Percentiles rank a stretch among this genome's conserved stretches.
phyloP scores from a whole-genome alignment of 1,284 basidiomycete species.

The Bondarzewia mesenterica region DNA sequence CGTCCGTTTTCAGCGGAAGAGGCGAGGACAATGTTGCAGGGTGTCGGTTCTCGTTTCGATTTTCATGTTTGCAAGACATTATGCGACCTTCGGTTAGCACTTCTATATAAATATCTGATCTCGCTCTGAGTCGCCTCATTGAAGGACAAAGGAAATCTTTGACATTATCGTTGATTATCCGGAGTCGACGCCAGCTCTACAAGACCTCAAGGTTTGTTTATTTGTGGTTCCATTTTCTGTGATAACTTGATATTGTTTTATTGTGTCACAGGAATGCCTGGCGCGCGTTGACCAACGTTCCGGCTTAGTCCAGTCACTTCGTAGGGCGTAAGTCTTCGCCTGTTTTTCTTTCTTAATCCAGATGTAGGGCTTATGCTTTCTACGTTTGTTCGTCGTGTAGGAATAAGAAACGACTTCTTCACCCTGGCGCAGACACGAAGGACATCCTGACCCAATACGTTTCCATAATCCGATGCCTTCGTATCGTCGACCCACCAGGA shows the following conservation, averaged over 20 bases:
- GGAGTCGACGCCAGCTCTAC: slow-evolving; percentile 78
- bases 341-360: not conserved
- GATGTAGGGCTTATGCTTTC: not conserved
- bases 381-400: slow-evolving; percentile 29
- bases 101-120: not conserved
- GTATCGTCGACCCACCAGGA: slow-evolving; percentile 87
- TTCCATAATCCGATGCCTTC: slow-evolving; percentile 87
- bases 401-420: slow-evolving; percentile 81
- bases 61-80: slow-evolving; percentile 87
- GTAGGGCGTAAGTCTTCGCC: slow-evolving; percentile 52
- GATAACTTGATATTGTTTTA: slow-evolving; percentile 84
- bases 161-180: slow-evolving; percentile 95
- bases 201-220: slow-evolving; percentile 76
- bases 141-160: slow-evolving; percentile 82
- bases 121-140: not conserved
- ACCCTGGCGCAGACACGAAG: slow-evolving; percentile 94
- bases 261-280: slow-evolving; percentile 78
- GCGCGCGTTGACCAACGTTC: slow-evolving; percentile 72
- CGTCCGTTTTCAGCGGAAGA: slow-evolving; percentile 46
- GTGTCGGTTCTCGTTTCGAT: slow-evolving; percentile 82
- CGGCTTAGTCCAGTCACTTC: slow-evolving; percentile 60
- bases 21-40: slow-evolving; percentile 63
- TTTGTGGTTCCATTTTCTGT: slow-evolving; percentile 67
- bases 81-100: slow-evolving; percentile 71
- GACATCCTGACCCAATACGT: slow-evolving; percentile 91